Conservation (phyloP, 768 basidiomycete species). For the Pisolithus orientalis region DNA sequence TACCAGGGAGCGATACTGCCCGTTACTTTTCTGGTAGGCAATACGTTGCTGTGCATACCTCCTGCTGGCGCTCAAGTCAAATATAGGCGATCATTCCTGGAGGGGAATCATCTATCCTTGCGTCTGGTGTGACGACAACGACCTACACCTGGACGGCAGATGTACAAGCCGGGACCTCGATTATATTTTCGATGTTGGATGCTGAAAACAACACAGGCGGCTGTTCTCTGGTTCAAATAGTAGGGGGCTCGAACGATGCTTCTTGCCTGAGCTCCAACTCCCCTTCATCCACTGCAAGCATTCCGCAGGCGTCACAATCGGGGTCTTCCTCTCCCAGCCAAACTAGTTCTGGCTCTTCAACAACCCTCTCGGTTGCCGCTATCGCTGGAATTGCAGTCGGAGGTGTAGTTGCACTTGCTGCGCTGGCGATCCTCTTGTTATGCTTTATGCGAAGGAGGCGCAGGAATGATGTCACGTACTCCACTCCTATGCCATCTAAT, state of each 20-base stretch:
- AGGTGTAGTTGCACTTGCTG: constrained; percentile 46
- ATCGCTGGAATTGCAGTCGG: constrained; percentile 47
- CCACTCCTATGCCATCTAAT: constrained; percentile 16
- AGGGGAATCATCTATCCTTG: constrained; percentile 33
- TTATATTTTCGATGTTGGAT: constrained; percentile 24
- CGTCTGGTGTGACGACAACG: no score
- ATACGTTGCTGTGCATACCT: no score
- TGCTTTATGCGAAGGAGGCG: constrained; percentile 39
- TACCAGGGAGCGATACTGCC: no score
- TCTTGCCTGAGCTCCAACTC: constrained; percentile 24
- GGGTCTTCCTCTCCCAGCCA: constrained; percentile 7
- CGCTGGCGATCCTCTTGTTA: constrained; percentile 43
- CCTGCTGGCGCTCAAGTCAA: neutral
- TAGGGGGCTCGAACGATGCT: constrained; percentile 39
- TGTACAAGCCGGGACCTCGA: no score
- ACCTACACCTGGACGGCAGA: no score
- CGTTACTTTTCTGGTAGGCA: no score
- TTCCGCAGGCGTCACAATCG: neutral
- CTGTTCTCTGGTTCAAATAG: constrained; percentile 43
- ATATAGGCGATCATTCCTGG: constrained; percentile 56
- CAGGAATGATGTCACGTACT: constrained; percentile 22
- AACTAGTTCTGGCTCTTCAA: constrained; percentile 16
- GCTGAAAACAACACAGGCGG: constrained; percentile 49
- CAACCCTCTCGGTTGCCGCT: constrained; percentile 35
- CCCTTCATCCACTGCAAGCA: constrained; percentile 41